Conservation (phyloP, 805 yeast genomes). For the Schwanniomyces polymorphus region DNA sequence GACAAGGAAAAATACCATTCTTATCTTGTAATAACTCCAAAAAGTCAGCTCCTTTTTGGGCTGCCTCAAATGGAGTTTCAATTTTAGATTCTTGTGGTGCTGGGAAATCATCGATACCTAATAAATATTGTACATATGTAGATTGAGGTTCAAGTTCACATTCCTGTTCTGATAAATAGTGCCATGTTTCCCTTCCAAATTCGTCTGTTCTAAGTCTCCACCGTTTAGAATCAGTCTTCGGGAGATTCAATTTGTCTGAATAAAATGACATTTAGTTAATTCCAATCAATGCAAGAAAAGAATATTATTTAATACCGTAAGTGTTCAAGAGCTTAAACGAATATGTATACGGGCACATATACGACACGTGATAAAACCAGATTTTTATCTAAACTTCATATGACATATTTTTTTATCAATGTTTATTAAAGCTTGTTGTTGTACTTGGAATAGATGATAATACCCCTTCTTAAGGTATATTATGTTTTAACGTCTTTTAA, state of each 20-base stretch:
- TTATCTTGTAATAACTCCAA: slow-evolving; percentile 70
- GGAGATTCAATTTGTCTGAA: slow-evolving; percentile 71
- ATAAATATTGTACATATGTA: slow-evolving; percentile 54
- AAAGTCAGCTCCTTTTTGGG: slow-evolving; percentile 73
- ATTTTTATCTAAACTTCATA: too few species aligned
- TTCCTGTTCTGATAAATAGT: slow-evolving; percentile 49
- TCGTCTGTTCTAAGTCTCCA: slow-evolving; percentile 78
- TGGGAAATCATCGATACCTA: slow-evolving; percentile 40
- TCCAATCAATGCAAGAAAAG: too few species aligned
- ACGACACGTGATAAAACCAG: too few species aligned
- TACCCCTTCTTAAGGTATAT: too few species aligned
- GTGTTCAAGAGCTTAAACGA: too few species aligned
- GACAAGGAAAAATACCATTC: slow-evolving; percentile 88
- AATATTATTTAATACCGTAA: too few species aligned
- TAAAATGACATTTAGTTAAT: slow-evolving; percentile 28
- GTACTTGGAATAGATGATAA: too few species aligned
- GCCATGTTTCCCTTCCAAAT: slow-evolving; percentile 84
- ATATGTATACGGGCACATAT: too few species aligned
- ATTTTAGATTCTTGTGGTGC: slow-evolving; percentile 40
- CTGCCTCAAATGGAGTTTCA: slow-evolving; percentile 56
- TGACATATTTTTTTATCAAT: too few species aligned
- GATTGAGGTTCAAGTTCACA: slow-evolving; percentile 49
- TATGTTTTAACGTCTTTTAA: too few species aligned
- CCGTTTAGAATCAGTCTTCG: slow-evolving; percentile 61
- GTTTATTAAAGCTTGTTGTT: too few species aligned